Evolutionary conservation across 2,329 filamentous ascomycete genomes (phyloP).

Genomic region (Colletotrichum lupini): DNA sequence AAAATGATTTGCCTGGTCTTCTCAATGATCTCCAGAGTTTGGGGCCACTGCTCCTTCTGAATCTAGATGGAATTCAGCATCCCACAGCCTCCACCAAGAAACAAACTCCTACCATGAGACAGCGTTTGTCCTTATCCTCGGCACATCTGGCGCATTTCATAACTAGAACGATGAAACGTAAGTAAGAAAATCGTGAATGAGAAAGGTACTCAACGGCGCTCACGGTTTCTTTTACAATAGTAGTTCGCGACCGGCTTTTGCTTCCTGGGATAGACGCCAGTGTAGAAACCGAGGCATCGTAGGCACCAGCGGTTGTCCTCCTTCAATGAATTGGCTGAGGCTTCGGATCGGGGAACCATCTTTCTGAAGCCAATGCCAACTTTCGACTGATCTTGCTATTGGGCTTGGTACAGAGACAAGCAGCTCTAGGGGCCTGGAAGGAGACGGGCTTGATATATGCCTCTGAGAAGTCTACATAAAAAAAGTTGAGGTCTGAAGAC

Average conservation of each 20-base stretch:
- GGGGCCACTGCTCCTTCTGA: background rate
- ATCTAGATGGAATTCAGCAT: background rate
- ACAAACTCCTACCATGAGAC: background rate
- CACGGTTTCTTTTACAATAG: background rate
- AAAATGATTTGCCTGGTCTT: background rate
- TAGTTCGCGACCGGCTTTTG: background rate
- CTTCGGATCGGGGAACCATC: background rate
- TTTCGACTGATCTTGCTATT: background rate
- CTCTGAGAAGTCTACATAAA: background rate
- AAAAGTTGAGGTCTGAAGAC: background rate
- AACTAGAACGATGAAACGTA: background rate
- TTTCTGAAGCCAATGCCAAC: background rate
- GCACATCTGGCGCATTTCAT: background rate
- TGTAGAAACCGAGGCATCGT: background rate
- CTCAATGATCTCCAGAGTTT: background rate
- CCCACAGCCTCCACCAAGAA: too few species aligned
- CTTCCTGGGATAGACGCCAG: background rate
- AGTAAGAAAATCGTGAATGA: background rate
- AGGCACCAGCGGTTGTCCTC: background rate
- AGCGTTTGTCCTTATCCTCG: background rate
- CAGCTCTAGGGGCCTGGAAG: background rate
- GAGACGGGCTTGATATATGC: background rate
- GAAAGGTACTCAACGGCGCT: background rate
- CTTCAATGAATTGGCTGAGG: background rate
- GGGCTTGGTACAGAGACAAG: background rate